Base-by-base conservation (phyloP, 805 yeast genomes). In the Pichia cephalocereana region DNA sequence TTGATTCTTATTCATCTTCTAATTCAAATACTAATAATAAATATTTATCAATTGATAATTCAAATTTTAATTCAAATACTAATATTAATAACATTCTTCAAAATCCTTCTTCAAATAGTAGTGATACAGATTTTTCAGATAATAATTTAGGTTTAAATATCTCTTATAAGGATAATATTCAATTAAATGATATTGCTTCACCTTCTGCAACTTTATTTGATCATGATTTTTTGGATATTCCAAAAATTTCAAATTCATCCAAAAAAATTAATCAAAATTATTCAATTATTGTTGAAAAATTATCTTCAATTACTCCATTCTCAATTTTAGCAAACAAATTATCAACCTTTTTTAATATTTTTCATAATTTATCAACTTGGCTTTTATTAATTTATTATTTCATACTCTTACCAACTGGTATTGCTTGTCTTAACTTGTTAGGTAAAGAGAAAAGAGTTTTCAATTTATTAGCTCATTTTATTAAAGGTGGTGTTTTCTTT, bases 401-500 rank as follows among this genome's bases (percentile, higher is more conserved):
- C 47, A 70, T 76, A 28, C 80, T 86, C 58, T 57, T 82, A 17
- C 65, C 70, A 45, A 69, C 74, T 14, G 82, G 80, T 47, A 59
- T 80, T 31, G 86, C 88, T 8, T 81, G 84, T 7, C 84, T 86
- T 41, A 77, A 75, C 46, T 61, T 82, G 39, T 65, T 89, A 58
- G 98, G 96, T 38, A 67, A 77, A 64, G 90, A 80, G 4, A 60
- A 57, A 12, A 70, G 70, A 19, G 82, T 90, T 14, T 91, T 87
- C 69, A 88, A 87, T 57, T 65, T 91, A 46, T 72, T 91, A 49
- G 99, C 99, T 2, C 99, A 91, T 66, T 87, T 88, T 75, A 91
- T 91, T 64, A 91, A 91, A 66, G 99, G 99, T 51, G 93, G 91
- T 27, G 93, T 91, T 3, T 91, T 91, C 61, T 73, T 88, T 50